Percentiles rank a stretch among this genome's conserved stretches.
phyloP scores from a whole-genome alignment of 1,284 basidiomycete genomes.

The Fistulinella staudtii region DNA sequence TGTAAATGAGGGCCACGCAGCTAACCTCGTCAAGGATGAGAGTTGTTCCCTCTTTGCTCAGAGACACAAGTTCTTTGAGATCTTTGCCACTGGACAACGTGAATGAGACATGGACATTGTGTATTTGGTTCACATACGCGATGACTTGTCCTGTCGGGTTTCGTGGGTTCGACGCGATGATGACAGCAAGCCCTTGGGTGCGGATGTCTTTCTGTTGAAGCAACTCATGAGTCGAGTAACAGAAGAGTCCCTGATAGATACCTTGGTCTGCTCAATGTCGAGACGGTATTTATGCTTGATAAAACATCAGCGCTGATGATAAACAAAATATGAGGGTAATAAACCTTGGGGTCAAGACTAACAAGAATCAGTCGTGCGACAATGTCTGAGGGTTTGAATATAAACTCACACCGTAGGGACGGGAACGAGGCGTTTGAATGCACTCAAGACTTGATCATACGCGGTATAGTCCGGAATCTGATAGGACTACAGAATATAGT shows the following conservation, averaged over 20 bases:
- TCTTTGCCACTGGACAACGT: constrained; percentile 60
- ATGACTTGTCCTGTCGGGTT: constrained; percentile 88
- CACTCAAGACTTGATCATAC: constrained; percentile 80
- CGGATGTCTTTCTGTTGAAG: constrained; percentile 66
- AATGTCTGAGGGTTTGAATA: background rate
- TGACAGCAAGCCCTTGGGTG: constrained; percentile 78
- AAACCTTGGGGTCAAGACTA: constrained; percentile 59
- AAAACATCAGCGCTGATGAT: constrained; percentile 8
- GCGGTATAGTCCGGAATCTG: constrained; percentile 88
- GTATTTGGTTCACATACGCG: constrained; percentile 32
- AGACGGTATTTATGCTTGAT: constrained; percentile 59
- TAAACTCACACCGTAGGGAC: constrained; percentile 78
- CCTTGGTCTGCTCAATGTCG: constrained; percentile 71
- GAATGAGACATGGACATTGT: background rate
- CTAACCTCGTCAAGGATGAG: constrained; percentile 83
- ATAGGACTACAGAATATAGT: constrained; percentile 53
- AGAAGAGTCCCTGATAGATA: constrained; percentile 17
- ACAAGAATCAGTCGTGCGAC: constrained; percentile 12
- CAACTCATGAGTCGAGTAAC: constrained; percentile 5
- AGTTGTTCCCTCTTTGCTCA: constrained; percentile 73
- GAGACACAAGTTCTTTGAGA: constrained; percentile 72
- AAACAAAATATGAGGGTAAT: constrained; percentile 3
- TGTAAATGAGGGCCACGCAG: background rate
- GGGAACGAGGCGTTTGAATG: constrained; percentile 86
- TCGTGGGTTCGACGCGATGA: constrained; percentile 87